These are phyloP conservation scores for Epichloe typhina DNA, from an alignment of 2,329 filamentous ascomycete species.

Conservation along the genomic window DNA sequence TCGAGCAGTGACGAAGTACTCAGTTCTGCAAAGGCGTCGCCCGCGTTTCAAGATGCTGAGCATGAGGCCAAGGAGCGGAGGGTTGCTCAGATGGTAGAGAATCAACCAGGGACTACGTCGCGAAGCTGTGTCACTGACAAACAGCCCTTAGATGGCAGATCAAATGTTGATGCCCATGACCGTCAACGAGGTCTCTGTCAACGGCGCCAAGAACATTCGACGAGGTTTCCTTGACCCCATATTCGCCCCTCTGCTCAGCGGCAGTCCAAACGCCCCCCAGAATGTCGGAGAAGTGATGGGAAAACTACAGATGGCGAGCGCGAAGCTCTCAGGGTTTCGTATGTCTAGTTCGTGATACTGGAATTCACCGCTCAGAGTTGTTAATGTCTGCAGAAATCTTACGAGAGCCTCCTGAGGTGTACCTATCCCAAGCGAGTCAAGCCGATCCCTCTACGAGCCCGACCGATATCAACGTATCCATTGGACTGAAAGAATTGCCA, in stretches of 20 bases:
- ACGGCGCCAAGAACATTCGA: constrained; percentile 75
- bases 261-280: constrained; percentile 51
- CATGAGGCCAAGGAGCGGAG: constrained; percentile 27
- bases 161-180: constrained; percentile 82
- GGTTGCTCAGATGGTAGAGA: constrained; percentile 23
- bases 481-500: constrained; percentile 71
- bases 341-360: constrained; percentile 15
- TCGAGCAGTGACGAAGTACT: constrained; percentile 24
- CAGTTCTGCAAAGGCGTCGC: constrained; percentile 24
- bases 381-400: constrained; percentile 57
- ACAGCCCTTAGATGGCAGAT: constrained; percentile 33
- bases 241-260: constrained; percentile 63
- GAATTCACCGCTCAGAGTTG: constrained; percentile 8
- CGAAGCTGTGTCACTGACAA: constrained; percentile 4
- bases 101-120: too few relatives aligned
- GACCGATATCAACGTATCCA: constrained; percentile 70
- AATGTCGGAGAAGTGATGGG: constrained; percentile 69
- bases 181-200: constrained; percentile 71
- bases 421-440: constrained; percentile 62
- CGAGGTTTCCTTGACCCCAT: constrained; percentile 70
- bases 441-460: constrained; percentile 56
- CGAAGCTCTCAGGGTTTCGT: constrained; percentile 74
- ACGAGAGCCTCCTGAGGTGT: constrained; percentile 68
- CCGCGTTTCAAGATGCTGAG: constrained; percentile 22
- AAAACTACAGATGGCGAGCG: constrained; percentile 55